Conservation (phyloP, 371 early-diverging fungal genomes). For the Dichotomocladium elegans region DNA sequence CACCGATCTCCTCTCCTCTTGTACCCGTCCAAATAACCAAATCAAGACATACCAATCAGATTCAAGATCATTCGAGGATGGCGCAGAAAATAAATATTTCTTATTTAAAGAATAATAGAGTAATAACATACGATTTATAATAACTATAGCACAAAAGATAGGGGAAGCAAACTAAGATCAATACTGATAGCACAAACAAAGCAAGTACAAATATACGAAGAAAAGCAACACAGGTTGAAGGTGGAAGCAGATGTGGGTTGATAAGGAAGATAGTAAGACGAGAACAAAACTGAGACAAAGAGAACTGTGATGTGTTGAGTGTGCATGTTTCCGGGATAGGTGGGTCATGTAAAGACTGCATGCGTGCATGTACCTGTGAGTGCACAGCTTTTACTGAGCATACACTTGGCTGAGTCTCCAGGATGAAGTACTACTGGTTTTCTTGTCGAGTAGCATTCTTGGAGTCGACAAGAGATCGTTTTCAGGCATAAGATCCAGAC, state of each 20-base stretch:
- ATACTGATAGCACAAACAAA: constrained; percentile 11
- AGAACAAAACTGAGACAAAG: constrained; percentile 4
- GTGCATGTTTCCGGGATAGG: neutral
- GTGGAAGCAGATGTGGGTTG: neutral
- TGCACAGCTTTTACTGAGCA: neutral
- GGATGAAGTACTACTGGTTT: neutral
- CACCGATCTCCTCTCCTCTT: neutral
- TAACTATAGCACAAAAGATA: constrained; percentile 1
- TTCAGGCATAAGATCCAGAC: neutral
- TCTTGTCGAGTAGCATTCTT: neutral
- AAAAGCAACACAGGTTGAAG: constrained; percentile 4
- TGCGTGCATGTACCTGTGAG: too few species aligned
- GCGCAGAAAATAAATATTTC: neutral
- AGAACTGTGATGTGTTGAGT: neutral
- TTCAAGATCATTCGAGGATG: neutral
- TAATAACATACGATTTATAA: too few species aligned
- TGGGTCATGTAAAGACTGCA: too few species aligned
- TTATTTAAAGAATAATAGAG: too few species aligned
- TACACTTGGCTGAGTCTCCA: constrained; percentile 5
- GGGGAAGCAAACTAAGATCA: neutral
- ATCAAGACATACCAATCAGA: neutral
- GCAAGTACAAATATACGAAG: constrained; percentile 10
- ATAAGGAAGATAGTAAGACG: neutral
- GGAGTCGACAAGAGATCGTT: neutral
- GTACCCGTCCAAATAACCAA: neutral